A percentile compares a stretch with the other conserved stretches of the same genome.
phyloP scores from a whole-genome alignment of 495 filamentous ascomycete species.

The Penicillium mononematosum region DNA sequence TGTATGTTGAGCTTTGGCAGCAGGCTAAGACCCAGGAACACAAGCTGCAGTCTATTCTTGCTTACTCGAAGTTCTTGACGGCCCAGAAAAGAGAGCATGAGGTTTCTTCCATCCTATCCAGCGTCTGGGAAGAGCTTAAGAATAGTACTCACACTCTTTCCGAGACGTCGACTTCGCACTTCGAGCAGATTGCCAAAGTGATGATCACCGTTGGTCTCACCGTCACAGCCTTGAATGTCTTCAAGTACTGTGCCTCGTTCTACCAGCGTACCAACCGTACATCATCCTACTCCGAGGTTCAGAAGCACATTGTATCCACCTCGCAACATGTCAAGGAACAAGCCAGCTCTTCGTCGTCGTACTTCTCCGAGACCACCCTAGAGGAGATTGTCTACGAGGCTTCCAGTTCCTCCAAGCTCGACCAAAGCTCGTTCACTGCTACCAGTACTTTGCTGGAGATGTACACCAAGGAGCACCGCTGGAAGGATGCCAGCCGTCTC shows the following conservation, averaged over 20 bases:
- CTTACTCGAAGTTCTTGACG: conserved; percentile 36
- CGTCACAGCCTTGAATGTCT: conserved; percentile 33
- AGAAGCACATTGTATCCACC: conserved; percentile 27
- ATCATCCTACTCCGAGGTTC: conserved; percentile 28
- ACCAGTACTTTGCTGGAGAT: conserved; percentile 29
- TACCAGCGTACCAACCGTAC: conserved; percentile 33
- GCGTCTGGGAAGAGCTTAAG: conserved; percentile 39
- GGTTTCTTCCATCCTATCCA: conserved; percentile 36
- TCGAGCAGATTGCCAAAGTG: conserved; percentile 34
- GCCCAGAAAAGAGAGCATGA: conserved; percentile 31
- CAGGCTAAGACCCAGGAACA: conserved; percentile 33
- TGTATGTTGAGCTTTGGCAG: conserved; percentile 42
- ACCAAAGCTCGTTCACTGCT: conserved; percentile 33
- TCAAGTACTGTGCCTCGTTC: conserved; percentile 33
- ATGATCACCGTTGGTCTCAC: conserved; percentile 37
- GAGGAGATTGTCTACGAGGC: conserved; percentile 38
- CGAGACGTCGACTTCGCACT: conserved; percentile 27
- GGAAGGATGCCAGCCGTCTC: conserved; percentile 38
- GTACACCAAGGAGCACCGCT: conserved; percentile 38
- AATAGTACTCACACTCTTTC: conserved; percentile 24
- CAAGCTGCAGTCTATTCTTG: conserved; percentile 30
- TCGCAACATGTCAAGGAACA: conserved; percentile 32
- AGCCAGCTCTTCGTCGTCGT: conserved; percentile 24
- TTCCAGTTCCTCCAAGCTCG: conserved; percentile 24
- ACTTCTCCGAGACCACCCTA: conserved; percentile 30